Base-by-base conservation (phyloP, 345 rosid genomes). In the Aquilaria malaccensis region DNA sequence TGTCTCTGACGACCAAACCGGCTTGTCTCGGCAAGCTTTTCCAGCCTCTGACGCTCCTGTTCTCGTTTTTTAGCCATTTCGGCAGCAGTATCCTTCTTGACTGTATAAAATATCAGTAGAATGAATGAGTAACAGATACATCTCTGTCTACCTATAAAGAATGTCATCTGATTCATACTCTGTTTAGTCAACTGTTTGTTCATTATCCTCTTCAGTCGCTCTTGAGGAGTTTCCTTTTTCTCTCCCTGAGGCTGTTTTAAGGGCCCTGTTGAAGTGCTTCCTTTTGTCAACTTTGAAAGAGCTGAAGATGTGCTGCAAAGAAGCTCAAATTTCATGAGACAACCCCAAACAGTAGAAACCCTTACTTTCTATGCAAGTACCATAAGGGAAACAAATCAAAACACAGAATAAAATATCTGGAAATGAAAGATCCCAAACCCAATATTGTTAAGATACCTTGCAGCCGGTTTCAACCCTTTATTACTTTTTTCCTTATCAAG, bases 141-240 rank as follows among this genome's bases (percentile, higher is more conserved):
- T 47, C 37, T 29, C 45, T 67, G 10, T 37, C 30, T 22, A 3
- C 30, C 60, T 33, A 47, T 71, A 61, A 30, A 9, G 50, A 52
- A n/a, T 31, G 60, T 49, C 50, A 48, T 56, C 47, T 6, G 60
- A 54, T 47, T 45, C 82, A 49, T 91, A 91, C 99, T 88, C 80
- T 95, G 97, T 67, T 86, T 87, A 58, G 86, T 91, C 68, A 95
- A 75, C 82, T 91, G 99, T 59, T 46, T 82, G 79, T 85, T 88
- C 99, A 91, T 95, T 58, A 95, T 95, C 86, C 97, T 83, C 76
- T 94, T 94, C 30, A 95, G 79, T 56, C 97, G 85, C 74, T 95
- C 99, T 74, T 95, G 99, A 10, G 97, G 99, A 70, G 97, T 95
- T 79, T 95, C 99, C 60, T 83, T 91, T 80, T 91, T 91, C 77